These are phyloP conservation scores for Metschnikowia baotianmanensis DNA, from an alignment of 805 yeast genomes.

Conservation along the genomic window DNA sequence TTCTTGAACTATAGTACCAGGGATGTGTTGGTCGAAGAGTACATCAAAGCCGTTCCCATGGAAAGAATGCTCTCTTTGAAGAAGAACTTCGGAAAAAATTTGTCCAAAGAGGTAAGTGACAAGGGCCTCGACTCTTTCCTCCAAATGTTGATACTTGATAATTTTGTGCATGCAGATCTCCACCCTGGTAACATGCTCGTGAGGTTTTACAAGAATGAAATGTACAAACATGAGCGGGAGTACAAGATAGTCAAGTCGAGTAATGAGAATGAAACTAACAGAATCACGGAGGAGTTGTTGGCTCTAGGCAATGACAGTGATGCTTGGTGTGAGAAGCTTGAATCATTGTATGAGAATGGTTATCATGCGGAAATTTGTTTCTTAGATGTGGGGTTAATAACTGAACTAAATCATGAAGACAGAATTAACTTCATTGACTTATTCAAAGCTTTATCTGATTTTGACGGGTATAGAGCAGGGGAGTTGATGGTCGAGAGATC, in stretches of 20 bases:
- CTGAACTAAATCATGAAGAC: constrained; percentile 77
- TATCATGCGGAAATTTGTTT: constrained; percentile 85
- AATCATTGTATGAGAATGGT: constrained; percentile 48
- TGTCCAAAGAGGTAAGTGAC: constrained; percentile 71
- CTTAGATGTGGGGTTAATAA: constrained; percentile 90
- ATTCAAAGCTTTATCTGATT: constrained; percentile 82
- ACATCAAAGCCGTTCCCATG: constrained; percentile 81
- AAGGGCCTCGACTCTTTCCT: constrained; percentile 87
- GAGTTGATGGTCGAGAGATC: constrained; percentile 94
- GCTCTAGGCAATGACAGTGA: constrained; percentile 32
- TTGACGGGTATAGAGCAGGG: constrained; percentile 94
- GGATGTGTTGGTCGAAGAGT: constrained; percentile 81
- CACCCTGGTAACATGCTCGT: constrained; percentile 96
- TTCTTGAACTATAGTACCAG: constrained; percentile 62
- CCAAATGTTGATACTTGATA: constrained; percentile 88
- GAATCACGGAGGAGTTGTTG: constrained; percentile 42
- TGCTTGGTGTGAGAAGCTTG: constrained; percentile 48
- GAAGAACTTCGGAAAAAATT: constrained; percentile 42
- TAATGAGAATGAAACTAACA: constrained; percentile 46
- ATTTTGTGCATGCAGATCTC: constrained; percentile 93
- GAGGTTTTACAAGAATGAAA: constrained; percentile 55
- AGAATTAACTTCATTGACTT: constrained; percentile 84
- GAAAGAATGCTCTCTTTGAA: constrained; percentile 56
- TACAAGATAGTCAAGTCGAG: constrained; percentile 41
- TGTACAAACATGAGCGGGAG: constrained; percentile 41